These are phyloP conservation scores for Capsicum pubescens DNA, from an alignment of 257 asterid species.

Conservation along the genomic window DNA sequence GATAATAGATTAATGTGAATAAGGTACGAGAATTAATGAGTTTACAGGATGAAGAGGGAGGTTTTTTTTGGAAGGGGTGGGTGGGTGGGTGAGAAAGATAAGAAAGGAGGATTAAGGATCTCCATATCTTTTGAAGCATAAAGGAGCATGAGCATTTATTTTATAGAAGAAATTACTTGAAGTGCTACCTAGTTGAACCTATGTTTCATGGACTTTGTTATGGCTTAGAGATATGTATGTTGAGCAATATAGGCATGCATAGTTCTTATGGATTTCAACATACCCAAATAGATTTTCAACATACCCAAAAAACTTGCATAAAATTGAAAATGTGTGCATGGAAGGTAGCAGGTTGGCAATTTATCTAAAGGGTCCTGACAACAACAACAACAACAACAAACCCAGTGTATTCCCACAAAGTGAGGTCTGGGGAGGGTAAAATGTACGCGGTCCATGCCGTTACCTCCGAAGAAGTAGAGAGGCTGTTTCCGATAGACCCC, in stretches of 20 bases:
- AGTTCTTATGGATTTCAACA: background rate
- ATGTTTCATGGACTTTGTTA: background rate
- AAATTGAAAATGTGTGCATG: background rate
- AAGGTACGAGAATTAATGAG: background rate
- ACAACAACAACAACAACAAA: no score
- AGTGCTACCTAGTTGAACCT: background rate
- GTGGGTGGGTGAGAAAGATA: no score
- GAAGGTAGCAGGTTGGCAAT: background rate
- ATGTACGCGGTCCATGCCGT: no score
- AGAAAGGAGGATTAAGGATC: background rate
- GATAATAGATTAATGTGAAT: background rate
- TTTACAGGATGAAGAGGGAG: background rate
- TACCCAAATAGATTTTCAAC: background rate
- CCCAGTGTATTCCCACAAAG: no score
- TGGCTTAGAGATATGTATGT: background rate
- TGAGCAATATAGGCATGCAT: background rate
- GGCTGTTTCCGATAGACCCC: no score
- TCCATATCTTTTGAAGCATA: background rate
- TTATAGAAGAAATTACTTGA: background rate
- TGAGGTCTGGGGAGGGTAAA: no score
- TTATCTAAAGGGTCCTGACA: background rate
- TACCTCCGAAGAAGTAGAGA: no score
- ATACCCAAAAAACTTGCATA: background rate
- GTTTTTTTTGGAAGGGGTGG: no score
- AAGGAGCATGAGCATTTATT: background rate